Evolutionary conservation across 1,284 basidiomycete species (phyloP), one percentile per base, ranked within the genome.

Genomic region (Cutaneotrichosporon sp.): DNA sequence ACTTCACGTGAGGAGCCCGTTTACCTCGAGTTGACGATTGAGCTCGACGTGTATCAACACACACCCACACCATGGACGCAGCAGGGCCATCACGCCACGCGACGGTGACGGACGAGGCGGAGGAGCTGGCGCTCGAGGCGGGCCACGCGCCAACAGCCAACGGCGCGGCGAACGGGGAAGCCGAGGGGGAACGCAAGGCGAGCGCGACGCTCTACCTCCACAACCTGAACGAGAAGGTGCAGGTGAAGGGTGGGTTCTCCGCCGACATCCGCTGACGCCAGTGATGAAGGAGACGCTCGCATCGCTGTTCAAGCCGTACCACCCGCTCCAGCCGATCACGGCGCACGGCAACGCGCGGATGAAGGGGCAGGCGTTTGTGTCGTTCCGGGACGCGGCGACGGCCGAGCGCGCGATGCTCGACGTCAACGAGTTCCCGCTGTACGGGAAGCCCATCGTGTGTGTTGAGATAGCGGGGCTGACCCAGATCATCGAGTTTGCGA

Each of bases 351-450:
- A 97, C 81, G 80, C 97, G 64, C 87, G 95, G 34, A 99, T 99
- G 97, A 85, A 97, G 45, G 95, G 95, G 13, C 95, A 99, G 81
- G 95, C 95, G 6, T 99, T 99, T 74, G 91, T 99, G 20, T 92
- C 91, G 33, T 97, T 99, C 78, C 84, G 85, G 64, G 87, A 87
- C 54, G 83, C 87, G 56, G 89, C 95, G 62, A 85, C 86, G 58
- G 95, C 95, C 33, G 85, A 86, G 72, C 91, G 89, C 77, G 95
- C 95, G 6, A 83, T 91, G 84, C 90, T 87, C 80, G 95, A 99
- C 78, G 93, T 97, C 42, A 85, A 88, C 61, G 88, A 92, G 53
- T 98, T 99, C 76, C 95, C 95, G 8, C 80, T 99, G 33, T 99
- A 99, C 76, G 92, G 92, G 9, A 97, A 97, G 77, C 92, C 95